Evolutionary conservation across 2,329 filamentous ascomycete species (phyloP), one percentile per base, ranked within the genome.

Genomic region (Neurospora crassa): DNA sequence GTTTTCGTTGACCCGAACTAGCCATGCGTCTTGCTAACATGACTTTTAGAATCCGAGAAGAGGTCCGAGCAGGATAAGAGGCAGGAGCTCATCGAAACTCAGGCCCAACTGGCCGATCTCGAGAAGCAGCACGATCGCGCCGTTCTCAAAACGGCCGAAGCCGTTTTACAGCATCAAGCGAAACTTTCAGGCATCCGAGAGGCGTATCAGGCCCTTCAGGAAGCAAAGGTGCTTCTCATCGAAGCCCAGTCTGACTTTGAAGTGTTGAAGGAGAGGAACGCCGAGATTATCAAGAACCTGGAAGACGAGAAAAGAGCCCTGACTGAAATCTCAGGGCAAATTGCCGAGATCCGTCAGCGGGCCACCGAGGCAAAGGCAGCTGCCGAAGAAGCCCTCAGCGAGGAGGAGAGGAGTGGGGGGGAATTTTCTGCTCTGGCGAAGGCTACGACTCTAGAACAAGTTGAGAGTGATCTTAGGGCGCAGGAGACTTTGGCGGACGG

Each of bases 161-260:
- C 85, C 6, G 82, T 84, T 40, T 78, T 90, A 42, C 77, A 80
- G 53, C 85, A 86, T 75, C 83, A 90, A 79, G 85, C 87, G 74
- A 83, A 87, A 5, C 86, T 96, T 8, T 84, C 86, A n/a, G 78
- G 81, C 24, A 86, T 97, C 67, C 87, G 88, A 16, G 80, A 83
- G 68, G 84, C 88, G 6, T 88, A 92, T 69, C 85, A 90, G 67
- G 86, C 87, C 16, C 81, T 93, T 12, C 80, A 94, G 18, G 89
- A 94, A 76, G 89, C 88, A 1, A 87, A 92, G 75, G 85, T 97
- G 67, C 85, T 89, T 73, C 82, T 87, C 0, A 87, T 96, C 40
- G 96, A 99, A 82, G 94, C 93, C 1, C 80, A 84, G n/a, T 97
- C 94, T 0, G 96, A 99, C 76, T 80, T 91, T 2, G 84, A 88